Conservation (phyloP, 2,329 filamentous ascomycete genomes). For the Onygena corvina region DNA sequence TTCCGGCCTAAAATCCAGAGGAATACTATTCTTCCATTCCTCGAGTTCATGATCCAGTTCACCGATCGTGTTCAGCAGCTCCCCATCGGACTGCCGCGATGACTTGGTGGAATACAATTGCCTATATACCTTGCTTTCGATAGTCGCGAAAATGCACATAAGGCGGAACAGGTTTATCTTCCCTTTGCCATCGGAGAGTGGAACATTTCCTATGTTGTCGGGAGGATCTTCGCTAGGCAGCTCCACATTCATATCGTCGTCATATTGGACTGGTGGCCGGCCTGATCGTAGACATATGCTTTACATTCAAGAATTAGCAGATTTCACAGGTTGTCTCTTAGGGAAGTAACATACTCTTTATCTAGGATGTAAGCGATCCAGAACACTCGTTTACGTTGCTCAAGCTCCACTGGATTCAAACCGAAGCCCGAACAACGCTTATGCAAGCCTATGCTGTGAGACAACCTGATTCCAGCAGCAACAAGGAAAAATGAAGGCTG, state of each 20-base stretch:
- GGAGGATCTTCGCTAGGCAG: constrained; percentile 79
- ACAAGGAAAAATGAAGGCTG: constrained; percentile 88
- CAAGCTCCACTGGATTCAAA: constrained; percentile 82
- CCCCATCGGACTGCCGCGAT: constrained; percentile 79
- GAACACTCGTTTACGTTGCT: constrained; percentile 71
- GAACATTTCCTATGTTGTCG: constrained; percentile 91
- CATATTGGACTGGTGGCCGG: constrained; percentile 58
- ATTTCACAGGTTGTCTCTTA: not conserved
- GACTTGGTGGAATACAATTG: constrained; percentile 85
- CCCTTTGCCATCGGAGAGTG: constrained; percentile 71
- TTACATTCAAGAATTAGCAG: constrained; percentile 17
- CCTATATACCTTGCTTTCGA: constrained; percentile 91
- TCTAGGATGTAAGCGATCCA: constrained; percentile 67
- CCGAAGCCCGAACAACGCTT: constrained; percentile 89
- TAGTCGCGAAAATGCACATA: constrained; percentile 82
- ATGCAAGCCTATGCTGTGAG: constrained; percentile 90
- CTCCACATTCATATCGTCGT: constrained; percentile 89
- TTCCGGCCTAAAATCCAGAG: constrained; percentile 91
- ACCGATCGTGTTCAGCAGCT: constrained; percentile 87
- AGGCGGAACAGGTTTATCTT: constrained; percentile 92
- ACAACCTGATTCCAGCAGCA: constrained; percentile 75
- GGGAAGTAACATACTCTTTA: constrained; percentile 47
- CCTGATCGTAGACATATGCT: constrained; percentile 59
- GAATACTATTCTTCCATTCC: constrained; percentile 92
- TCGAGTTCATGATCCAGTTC: constrained; percentile 84